A percentile compares a stretch with the other conserved stretches of the same genome.
Conservation (phyloP, 352 stramenopile genomes). For the Aphanomyces cochlioides region DNA sequence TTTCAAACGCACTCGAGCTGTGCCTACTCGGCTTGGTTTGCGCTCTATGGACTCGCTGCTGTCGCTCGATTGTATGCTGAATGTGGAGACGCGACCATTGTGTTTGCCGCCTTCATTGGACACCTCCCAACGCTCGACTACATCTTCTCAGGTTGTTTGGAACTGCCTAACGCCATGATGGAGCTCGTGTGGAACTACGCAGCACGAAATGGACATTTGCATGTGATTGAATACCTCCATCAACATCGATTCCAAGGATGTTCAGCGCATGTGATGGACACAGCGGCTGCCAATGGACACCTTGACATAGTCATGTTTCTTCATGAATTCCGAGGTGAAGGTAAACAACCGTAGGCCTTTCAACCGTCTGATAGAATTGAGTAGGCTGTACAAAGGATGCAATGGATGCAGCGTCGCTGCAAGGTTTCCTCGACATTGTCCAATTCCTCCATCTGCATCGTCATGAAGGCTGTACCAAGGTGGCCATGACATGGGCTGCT, state of each 20-base stretch:
- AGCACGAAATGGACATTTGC: slow-evolving; percentile 2
- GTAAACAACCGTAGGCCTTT: background rate
- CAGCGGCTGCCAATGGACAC: slow-evolving; percentile 9
- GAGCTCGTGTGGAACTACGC: slow-evolving; percentile 8
- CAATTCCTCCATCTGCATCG: slow-evolving; percentile 33
- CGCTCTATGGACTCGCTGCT: background rate
- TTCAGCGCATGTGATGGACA: slow-evolving; percentile 17
- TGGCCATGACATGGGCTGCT: slow-evolving; percentile 40
- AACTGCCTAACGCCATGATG: background rate
- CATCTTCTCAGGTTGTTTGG: background rate
- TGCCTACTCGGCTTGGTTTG: background rate
- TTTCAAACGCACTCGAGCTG: background rate
- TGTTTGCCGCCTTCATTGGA: slow-evolving; percentile 5
- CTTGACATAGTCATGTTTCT: background rate
- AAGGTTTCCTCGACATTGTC: slow-evolving; percentile 29
- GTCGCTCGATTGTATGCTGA: background rate
- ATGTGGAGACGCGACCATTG: background rate
- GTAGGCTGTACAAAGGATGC: slow-evolving; percentile 29
- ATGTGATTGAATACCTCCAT: slow-evolving; percentile 3
- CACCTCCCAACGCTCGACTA: background rate
- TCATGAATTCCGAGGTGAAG: slow-evolving; percentile 4
- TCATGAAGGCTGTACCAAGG: slow-evolving; percentile 33
- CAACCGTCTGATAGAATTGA: background rate
- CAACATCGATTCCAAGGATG: background rate
- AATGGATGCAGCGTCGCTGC: slow-evolving; percentile 26